Evolutionary conservation across 2,329 filamentous ascomycete species (phyloP), one percentile per base, ranked within the genome.

Genomic region (Mollisia scopiformis): DNA sequence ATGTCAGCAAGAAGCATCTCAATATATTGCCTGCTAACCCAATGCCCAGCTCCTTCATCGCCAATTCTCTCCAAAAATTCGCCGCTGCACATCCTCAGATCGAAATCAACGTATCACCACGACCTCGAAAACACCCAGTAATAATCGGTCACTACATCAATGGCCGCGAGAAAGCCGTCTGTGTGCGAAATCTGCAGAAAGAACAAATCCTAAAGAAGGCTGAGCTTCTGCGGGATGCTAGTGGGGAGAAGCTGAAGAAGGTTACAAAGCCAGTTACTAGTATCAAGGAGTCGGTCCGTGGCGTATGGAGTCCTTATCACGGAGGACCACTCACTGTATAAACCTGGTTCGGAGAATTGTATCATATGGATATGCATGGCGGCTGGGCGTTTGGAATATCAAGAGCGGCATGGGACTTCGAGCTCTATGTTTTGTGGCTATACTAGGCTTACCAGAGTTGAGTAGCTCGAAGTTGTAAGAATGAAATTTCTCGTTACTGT

Each of bases 121-220:
- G 93, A 68, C 94, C 93, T n/a, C 82, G 88, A 69, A 90, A 90
- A 74, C 94, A 98, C 77, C 95, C 95, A 37, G 86, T 97, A 64
- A 87, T 99, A 71, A 87, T 89, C 70, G 95, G 92, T 60, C 85
- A 92, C 77, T 99, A 96, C 79, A 92, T 98, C 81, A 98, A 97
- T 76, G 93, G 94, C 64, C 84, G 87, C 28, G 84, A 90, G 64
- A 95, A 95, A 76, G 85, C 92, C 10, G 86, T 98, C 55, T 97
- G 93, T 76, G 93, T 98, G 59, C 86, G 90, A 69, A 98, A 97
- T 71, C 77, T 97, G 73, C 88, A 93, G 69, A 86, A 88, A 30
- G 85, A 89, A 62, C 89, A 96, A 75, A 89, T 99, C 37, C 75
- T 93, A 58, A 82, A 92, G 73, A 97, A 97, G 82, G 88, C 84